Percentiles rank a stretch among this genome's conserved stretches.
Evolutionary conservation across 78 protist genomes (phyloP).

Genomic region (Dictyostelium discoideum): dicty_2.7 NC_007091.3:1188501-1189000

Average conservation of each 20-base stretch:
- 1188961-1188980: background rate
- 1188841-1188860: slow-evolving; percentile 52
- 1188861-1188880: slow-evolving; percentile 18
- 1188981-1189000: background rate
- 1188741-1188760: slow-evolving; percentile 41
- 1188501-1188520: slow-evolving; percentile 29
- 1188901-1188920: slow-evolving; percentile 5
- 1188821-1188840: slow-evolving; percentile 30
- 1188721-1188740: slow-evolving; percentile 1
- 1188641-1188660: background rate
- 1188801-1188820: background rate
- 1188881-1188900: background rate
- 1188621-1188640: background rate
- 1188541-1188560: slow-evolving; percentile 6
- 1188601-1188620: background rate
- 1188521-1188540: slow-evolving; percentile 59
- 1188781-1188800: slow-evolving; percentile 9
- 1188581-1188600: background rate
- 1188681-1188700: slow-evolving; percentile 28
- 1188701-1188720: background rate
- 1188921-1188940: background rate
- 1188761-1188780: slow-evolving; percentile 55
- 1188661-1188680: slow-evolving; percentile 6
- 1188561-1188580: background rate
- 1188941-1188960: background rate